Conservation (phyloP, 768 basidiomycete species). For the Auricularia cornea region DNA sequence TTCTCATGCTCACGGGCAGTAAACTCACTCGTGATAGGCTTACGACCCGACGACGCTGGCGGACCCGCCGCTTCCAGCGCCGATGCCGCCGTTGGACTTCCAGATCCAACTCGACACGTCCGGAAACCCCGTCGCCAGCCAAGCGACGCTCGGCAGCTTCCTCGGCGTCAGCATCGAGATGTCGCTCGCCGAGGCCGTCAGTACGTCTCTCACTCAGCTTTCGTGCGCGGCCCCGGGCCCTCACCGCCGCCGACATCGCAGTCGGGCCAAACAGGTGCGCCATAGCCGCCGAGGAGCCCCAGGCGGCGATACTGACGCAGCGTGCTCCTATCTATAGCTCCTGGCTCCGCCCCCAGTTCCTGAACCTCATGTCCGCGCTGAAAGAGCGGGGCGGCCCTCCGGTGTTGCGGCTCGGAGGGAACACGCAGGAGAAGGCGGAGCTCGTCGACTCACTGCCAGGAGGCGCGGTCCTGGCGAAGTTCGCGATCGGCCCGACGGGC, state of each 20-base stretch:
- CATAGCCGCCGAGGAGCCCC: neutral
- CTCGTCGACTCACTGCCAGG: slow-evolving; percentile 11
- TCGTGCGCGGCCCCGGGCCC: neutral
- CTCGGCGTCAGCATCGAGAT: slow-evolving; percentile 58
- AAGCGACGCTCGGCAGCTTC: slow-evolving; percentile 32
- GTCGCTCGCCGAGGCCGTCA: slow-evolving; percentile 46
- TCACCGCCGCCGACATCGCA: slow-evolving; percentile 1
- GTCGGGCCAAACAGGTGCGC: slow-evolving; percentile 11
- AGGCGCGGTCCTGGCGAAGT: neutral
- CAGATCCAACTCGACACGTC: neutral
- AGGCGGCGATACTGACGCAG: neutral
- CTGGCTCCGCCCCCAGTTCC: slow-evolving; percentile 31
- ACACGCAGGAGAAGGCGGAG: slow-evolving; percentile 38
- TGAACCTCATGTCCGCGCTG: slow-evolving; percentile 40
- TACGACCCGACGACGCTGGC: neutral
- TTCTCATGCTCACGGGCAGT: neutral
- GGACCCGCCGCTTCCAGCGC: neutral
- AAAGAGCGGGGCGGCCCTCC: slow-evolving; percentile 33
- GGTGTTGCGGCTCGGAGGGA: slow-evolving; percentile 40
- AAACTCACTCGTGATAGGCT: neutral
- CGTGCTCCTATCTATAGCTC: slow-evolving; percentile 7
- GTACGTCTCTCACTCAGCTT: slow-evolving; percentile 20
- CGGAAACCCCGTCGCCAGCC: neutral
- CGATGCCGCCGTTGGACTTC: neutral
- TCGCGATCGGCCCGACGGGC: neutral